Evolutionary conservation across 805 yeast genomes (phyloP).

Genomic region (Isabelozyma rhagii): DNA sequence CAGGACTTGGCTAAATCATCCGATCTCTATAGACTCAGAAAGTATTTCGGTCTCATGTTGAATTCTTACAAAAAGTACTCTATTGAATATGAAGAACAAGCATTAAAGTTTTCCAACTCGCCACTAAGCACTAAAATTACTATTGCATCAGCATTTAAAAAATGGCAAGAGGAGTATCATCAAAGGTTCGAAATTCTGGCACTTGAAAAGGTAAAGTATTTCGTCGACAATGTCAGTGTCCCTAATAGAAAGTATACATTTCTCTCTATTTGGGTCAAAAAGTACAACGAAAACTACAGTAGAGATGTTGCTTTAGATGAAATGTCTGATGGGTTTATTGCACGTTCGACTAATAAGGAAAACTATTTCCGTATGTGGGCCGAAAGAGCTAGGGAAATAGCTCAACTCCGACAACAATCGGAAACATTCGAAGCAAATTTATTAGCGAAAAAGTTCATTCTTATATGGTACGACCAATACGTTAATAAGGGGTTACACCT

Average conservation of each 20-base stretch:
- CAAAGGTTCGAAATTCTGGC: constrained; percentile 17
- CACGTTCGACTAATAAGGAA: constrained; percentile 1
- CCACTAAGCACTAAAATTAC: not conserved
- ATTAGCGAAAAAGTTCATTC: constrained; percentile 22
- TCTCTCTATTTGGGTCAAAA: constrained; percentile 19
- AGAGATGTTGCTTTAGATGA: constrained; percentile 6
- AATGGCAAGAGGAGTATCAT: constrained; percentile 23
- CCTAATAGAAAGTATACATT: constrained; percentile 8
- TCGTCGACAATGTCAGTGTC: constrained; percentile 10
- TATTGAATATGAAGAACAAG: not conserved
- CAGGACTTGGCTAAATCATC: constrained; percentile 10
- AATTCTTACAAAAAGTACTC: constrained; percentile 2
- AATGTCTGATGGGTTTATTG: constrained; percentile 3
- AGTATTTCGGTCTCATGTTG: constrained; percentile 10
- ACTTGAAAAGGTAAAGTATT: constrained; percentile 11
- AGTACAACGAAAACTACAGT: constrained; percentile 12
- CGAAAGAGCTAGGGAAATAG: not conserved
- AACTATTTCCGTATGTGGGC: constrained; percentile 13
- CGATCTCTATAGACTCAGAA: constrained; percentile 17
- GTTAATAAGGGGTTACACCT: constrained; percentile 18
- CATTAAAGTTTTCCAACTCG: not conserved
- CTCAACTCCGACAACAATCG: constrained; percentile 8
- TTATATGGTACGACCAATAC: constrained; percentile 34
- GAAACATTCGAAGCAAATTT: constrained; percentile 13
- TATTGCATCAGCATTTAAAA: constrained; percentile 1